Base-by-base conservation (phyloP, 2,329 filamentous ascomycete genomes). In the Karstenula rhodostoma region DNA sequence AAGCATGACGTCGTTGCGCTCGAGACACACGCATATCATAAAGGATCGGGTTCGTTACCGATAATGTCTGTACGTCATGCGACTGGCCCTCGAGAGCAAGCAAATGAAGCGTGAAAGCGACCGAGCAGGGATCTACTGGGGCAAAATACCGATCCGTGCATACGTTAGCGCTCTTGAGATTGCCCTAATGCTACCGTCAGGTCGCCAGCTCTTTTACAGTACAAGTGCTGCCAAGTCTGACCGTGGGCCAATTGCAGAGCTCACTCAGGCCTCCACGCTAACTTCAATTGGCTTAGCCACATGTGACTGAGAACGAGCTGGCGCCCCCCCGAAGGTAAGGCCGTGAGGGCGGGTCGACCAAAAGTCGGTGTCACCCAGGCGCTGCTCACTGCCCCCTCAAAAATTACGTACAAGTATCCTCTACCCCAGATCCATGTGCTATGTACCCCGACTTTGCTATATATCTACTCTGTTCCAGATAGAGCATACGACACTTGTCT, bases 321-420 rank as follows among this genome's bases (percentile, higher is more conserved):
- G n/a, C n/a, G n/a, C n/a, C n/a, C n/a, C n/a, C n/a, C n/a, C n/a
- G n/a, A n/a, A n/a, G n/a, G n/a, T 43, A 54, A 33, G 27, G 19
- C 53, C 37, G 33, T 32, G 49, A 23, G 12, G 23, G 7, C 29
- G 44, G 23, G 23, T 8, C 54, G 15, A 35, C 48, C 27, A 54
- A 44, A 54, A 44, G 43, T 32, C 8, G 8, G 4, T 37, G 50
- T 54, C 54, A 33, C 49, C 19, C 15, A 19, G 37, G 9, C 37
- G 17, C 37, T n/a, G 37, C 37, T n/a, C 10, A n/a, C 35, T 37
- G 32, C 35, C 27, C 37, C 15, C 49, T 33, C 49, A 60, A 35
- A 12, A 33, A 57, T 60, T 60, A 60, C 58, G 58, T 60, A 57
- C 58, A 43, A 43, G 33, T 42, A 50, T 54, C 17, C 43, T 46